These are phyloP conservation scores for Prunus mongolica DNA, from an alignment of 306 rosid species.

Conservation along the genomic window DNA sequence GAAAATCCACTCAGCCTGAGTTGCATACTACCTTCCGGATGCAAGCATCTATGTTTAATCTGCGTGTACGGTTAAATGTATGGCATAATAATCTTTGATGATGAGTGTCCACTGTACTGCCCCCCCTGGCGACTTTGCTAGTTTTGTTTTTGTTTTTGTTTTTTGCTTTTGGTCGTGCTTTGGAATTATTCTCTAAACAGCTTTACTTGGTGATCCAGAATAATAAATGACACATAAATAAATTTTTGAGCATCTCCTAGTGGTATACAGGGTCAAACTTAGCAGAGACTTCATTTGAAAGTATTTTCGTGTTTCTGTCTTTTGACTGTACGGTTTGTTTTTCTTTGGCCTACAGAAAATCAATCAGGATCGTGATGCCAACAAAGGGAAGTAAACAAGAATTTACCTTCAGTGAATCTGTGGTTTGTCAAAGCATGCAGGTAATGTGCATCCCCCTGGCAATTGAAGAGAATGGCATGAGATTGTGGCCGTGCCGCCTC, in stretches of 20 bases:
- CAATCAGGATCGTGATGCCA: constrained; percentile 32
- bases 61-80: no score
- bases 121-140: background rate
- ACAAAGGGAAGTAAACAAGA: constrained; percentile 1
- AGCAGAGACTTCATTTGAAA: background rate
- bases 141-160: background rate
- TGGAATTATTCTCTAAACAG: no score
- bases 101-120: no score
- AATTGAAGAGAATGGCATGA: constrained; percentile 20
- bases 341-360: constrained; percentile 38
- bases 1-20: background rate
- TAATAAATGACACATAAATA: background rate
- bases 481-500: constrained; percentile 18
- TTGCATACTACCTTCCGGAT: background rate
- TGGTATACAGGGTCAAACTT: background rate
- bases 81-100: no score
- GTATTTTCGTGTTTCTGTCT: background rate
- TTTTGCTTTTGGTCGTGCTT: background rate
- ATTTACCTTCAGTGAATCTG: constrained; percentile 8
- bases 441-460: background rate
- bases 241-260: background rate
- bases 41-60: no score
- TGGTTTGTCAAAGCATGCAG: constrained; percentile 18
- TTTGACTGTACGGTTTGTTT: background rate
- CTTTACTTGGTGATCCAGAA: background rate